These are phyloP conservation scores for Phytophthora sp. DNA, from an alignment of 352 stramenopile species.

Conservation along the genomic window DNA sequence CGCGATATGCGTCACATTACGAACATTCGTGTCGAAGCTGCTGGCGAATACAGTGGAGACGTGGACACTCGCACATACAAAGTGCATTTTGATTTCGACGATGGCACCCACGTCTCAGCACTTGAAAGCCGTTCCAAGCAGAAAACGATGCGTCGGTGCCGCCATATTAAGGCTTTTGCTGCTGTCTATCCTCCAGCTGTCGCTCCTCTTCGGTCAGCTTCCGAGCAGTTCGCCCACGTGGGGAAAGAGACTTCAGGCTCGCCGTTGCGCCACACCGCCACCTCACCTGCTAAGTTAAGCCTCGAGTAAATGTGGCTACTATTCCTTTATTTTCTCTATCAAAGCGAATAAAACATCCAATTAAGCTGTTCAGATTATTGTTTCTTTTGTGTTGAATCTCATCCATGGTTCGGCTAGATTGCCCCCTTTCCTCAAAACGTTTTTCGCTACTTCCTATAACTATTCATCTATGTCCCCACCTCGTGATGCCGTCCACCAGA, in stretches of 20 bases:
- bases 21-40: constrained; percentile 68
- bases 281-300: constrained; percentile 31
- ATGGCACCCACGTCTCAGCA: constrained; percentile 54
- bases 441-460: constrained; percentile 41
- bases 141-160: constrained; percentile 59
- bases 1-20: constrained; percentile 60
- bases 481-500: constrained; percentile 4
- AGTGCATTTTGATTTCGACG: constrained; percentile 77
- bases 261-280: constrained; percentile 28
- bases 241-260: constrained; percentile 18
- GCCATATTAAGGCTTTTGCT: constrained; percentile 64
- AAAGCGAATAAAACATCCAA: constrained; percentile 24
- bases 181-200: constrained; percentile 17
- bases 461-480: constrained; percentile 47
- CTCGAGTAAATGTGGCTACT: constrained; percentile 21
- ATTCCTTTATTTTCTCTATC: not conserved
- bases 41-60: constrained; percentile 69
- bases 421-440: constrained; percentile 35
- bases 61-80: constrained; percentile 76
- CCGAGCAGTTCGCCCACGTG: constrained; percentile 17
- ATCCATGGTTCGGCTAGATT: constrained; percentile 25
- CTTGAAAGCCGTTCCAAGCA: constrained; percentile 69
- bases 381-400: constrained; percentile 35
- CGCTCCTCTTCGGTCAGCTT: constrained; percentile 23
- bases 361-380: constrained; percentile 44